A percentile compares a stretch with the other conserved stretches of the same genome.
Evolutionary conservation across 169 alveolate species (phyloP).

Genomic region (Toxoplasma gondii): DNA sequence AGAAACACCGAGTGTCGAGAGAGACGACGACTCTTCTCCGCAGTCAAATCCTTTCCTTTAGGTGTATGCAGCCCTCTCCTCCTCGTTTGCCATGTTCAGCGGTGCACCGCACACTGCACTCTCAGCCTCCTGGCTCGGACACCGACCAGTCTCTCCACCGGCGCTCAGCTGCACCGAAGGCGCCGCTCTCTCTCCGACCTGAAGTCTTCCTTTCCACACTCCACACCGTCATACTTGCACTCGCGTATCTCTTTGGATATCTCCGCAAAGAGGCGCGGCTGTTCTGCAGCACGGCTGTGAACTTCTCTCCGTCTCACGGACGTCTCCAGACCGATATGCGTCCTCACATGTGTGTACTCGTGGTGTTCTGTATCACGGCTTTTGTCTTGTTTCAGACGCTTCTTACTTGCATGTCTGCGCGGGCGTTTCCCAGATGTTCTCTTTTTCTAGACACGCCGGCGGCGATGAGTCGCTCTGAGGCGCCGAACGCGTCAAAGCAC

Average conservation of each 20-base stretch:
- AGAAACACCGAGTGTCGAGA: background rate
- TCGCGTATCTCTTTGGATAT: too few relatives aligned
- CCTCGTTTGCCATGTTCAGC: too few relatives aligned
- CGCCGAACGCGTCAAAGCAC: constrained; percentile 13
- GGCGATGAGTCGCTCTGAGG: background rate
- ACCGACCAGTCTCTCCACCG: too few relatives aligned
- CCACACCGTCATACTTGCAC: too few relatives aligned
- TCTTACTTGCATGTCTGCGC: constrained; percentile 29
- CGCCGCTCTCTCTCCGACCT: background rate
- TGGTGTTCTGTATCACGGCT: background rate
- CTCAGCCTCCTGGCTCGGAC: too few relatives aligned
- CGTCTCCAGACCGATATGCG: background rate
- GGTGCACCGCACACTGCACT: too few relatives aligned
- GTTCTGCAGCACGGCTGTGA: too few relatives aligned
- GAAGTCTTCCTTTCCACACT: too few relatives aligned
- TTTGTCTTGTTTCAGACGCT: background rate
- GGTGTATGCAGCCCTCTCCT: too few relatives aligned
- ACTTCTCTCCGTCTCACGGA: background rate
- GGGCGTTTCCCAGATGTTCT: background rate
- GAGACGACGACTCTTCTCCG: background rate
- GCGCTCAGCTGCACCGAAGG: too few relatives aligned
- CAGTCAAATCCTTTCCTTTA: too few relatives aligned
- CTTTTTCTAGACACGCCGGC: background rate
- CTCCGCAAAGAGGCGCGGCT: too few relatives aligned
- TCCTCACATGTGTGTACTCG: background rate